Evolutionary conservation across 2,329 filamentous ascomycete species (phyloP), one percentile per base, ranked within the genome.

Genomic region (Aspergillus fumigatus): DNA sequence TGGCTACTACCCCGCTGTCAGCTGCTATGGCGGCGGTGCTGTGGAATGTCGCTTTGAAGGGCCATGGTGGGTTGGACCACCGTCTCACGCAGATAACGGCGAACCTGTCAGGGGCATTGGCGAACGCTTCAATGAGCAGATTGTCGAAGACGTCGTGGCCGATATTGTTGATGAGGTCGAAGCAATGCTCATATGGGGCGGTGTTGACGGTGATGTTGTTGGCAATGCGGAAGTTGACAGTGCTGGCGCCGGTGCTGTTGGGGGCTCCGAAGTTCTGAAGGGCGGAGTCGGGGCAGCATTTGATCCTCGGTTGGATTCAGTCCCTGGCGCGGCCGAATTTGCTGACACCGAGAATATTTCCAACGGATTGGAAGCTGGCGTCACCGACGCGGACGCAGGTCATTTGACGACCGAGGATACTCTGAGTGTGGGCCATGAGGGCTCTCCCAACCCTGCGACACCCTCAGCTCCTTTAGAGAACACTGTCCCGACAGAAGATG

Each of bases 111-210:
- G 84, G 35, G 79, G 89, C 0, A 79, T 96, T 23, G 83, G 85
- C 7, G 89, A 95, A 59, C 84, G 94, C 32, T 97, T 92, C 73
- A 85, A 86, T 57, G 92, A 99, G 70, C 93, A 97, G 77, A 92
- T 99, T 59, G 92, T 88, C 14, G 94, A 99, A 75, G 94, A 99
- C 67, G 81, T 97, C 25, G 83, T 96, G 29, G 96, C 92, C 71
- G 94, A 99, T 73, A 83, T 99, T 53, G 82, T 97, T 32, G 94
- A 99, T 68, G 94, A 99, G 75, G 89, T 96, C 50, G 92, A 96
- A 56, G 74, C 74, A 9, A 72, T 74, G 69, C 76, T 94, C 90
- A 76, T 95, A 85, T 87, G 73, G 69, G 72, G 73, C n/a, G 70
- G 67, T 27, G 62, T 71, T 17, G 70, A 74, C 29, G 68, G 69